Conservation (phyloP, 2,329 filamentous ascomycete genomes). For the Fusarium clavum region DNA sequence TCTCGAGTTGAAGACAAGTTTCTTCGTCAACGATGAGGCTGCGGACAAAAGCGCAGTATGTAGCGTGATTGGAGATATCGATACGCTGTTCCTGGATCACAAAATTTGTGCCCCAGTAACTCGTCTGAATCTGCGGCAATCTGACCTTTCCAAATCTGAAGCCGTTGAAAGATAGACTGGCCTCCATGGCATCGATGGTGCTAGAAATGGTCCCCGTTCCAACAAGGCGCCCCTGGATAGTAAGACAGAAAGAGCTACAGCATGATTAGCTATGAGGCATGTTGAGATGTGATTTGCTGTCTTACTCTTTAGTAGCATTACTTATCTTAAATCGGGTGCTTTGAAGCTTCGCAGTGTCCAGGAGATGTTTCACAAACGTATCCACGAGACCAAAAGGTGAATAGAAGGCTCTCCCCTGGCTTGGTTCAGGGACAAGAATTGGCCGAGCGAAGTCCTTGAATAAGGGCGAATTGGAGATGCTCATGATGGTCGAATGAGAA, state of each 20-base stretch:
- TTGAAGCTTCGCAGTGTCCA: slow-evolving; percentile 46
- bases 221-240: slow-evolving; percentile 48
- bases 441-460: slow-evolving; percentile 45
- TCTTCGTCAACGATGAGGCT: slow-evolving; percentile 47
- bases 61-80: slow-evolving; percentile 45
- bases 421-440: slow-evolving; percentile 22
- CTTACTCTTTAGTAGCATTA: slow-evolving; percentile 48
- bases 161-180: slow-evolving; percentile 49
- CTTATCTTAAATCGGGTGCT: slow-evolving; percentile 48
- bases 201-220: slow-evolving; percentile 49
- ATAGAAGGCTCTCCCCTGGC: not conserved
- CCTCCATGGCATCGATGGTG: slow-evolving; percentile 46
- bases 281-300: not conserved
- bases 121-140: slow-evolving; percentile 47
- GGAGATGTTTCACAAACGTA: slow-evolving; percentile 46
- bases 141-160: slow-evolving; percentile 47
- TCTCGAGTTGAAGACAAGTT: slow-evolving; percentile 47
- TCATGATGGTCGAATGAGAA: slow-evolving; percentile 31
- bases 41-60: slow-evolving; percentile 49
- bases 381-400: slow-evolving; percentile 41
- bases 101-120: slow-evolving; percentile 46
- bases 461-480: slow-evolving; percentile 40
- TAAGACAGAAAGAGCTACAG: slow-evolving; percentile 47
- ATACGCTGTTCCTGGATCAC: slow-evolving; percentile 46
- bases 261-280: not conserved